phyloP scores from a whole-genome alignment of 768 basidiomycete species.

The Collybiopsis luxurians region DNA sequence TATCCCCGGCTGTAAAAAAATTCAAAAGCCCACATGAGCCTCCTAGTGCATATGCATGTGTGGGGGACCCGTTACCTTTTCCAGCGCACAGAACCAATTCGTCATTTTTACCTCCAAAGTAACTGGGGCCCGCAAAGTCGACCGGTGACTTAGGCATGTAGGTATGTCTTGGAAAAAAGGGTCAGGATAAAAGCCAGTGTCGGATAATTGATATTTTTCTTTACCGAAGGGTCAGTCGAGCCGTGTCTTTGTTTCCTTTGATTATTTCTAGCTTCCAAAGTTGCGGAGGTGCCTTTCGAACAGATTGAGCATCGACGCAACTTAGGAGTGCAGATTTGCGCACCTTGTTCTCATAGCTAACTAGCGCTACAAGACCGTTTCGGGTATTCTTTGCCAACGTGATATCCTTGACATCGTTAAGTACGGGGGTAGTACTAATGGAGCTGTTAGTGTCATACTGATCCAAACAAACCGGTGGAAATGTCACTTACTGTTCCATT shows the following conservation, averaged over 20 bases:
- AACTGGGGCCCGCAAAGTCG: slow-evolving; percentile 79
- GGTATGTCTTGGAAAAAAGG: slow-evolving; percentile 46
- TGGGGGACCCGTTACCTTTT: slow-evolving; percentile 64
- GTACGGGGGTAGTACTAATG: slow-evolving; percentile 63
- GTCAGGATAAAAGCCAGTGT: neutral
- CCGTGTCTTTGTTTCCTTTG: slow-evolving; percentile 39
- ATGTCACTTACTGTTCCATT: slow-evolving; percentile 56
- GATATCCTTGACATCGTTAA: slow-evolving; percentile 72
- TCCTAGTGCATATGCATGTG: neutral
- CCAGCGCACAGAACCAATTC: slow-evolving; percentile 77
- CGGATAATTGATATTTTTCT: neutral
- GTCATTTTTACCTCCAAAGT: slow-evolving; percentile 79
- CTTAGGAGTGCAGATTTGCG: neutral
- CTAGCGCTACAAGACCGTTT: slow-evolving; percentile 55
- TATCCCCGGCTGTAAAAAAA: slow-evolving; percentile 70
- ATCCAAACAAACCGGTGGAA: neutral
- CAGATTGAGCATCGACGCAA: neutral
- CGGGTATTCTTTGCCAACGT: slow-evolving; percentile 51
- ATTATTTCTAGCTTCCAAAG: slow-evolving; percentile 51
- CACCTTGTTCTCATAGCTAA: slow-evolving; percentile 76
- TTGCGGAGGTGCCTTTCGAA: slow-evolving; percentile 46
- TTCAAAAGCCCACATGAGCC: no score
- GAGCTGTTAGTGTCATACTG: slow-evolving; percentile 10
- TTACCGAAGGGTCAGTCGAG: slow-evolving; percentile 9
- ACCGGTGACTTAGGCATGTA: slow-evolving; percentile 68